These are phyloP conservation scores for Pythium chondricola DNA, from an alignment of 352 stramenopile species.

Conservation along the genomic window DNA sequence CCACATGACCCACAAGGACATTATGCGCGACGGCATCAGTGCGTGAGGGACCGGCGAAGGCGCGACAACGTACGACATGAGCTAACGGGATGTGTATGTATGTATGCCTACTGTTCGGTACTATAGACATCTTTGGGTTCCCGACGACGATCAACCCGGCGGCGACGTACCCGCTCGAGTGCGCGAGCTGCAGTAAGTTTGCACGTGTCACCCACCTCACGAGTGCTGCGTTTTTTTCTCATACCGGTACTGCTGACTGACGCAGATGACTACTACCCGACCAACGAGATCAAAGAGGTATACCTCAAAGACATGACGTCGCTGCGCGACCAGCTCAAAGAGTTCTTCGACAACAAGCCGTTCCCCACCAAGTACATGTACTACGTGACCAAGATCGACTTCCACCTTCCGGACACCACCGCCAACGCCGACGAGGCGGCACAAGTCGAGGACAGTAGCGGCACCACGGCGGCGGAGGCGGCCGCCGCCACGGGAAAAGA, in stretches of 20 bases:
- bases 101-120: no score
- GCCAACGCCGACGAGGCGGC: slow-evolving; percentile 28
- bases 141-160: slow-evolving; percentile 56
- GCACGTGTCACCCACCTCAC: not conserved
- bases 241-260: not conserved
- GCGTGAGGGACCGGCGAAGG: slow-evolving; percentile 21
- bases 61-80: no score
- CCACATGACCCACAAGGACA: slow-evolving; percentile 63
- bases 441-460: not conserved
- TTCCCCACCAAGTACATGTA: slow-evolving; percentile 83
- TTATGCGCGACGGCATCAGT: slow-evolving; percentile 72
- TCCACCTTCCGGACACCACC: slow-evolving; percentile 53
- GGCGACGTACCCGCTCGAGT: slow-evolving; percentile 52
- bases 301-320: slow-evolving; percentile 67
- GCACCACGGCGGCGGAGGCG: not conserved
- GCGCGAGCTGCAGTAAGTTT: slow-evolving; percentile 44
- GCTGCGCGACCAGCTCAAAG: slow-evolving; percentile 52
- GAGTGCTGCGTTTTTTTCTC: not conserved
- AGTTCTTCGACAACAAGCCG: slow-evolving; percentile 80
- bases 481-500: slow-evolving; percentile 4
- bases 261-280: slow-evolving; percentile 49
- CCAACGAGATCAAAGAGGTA: slow-evolving; percentile 54
- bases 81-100: no score
- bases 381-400: slow-evolving; percentile 81
- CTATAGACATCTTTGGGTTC: slow-evolving; percentile 52